Conservation (phyloP, 2,329 filamentous ascomycete genomes). For the Neofusicoccum cordaticola region DNA sequence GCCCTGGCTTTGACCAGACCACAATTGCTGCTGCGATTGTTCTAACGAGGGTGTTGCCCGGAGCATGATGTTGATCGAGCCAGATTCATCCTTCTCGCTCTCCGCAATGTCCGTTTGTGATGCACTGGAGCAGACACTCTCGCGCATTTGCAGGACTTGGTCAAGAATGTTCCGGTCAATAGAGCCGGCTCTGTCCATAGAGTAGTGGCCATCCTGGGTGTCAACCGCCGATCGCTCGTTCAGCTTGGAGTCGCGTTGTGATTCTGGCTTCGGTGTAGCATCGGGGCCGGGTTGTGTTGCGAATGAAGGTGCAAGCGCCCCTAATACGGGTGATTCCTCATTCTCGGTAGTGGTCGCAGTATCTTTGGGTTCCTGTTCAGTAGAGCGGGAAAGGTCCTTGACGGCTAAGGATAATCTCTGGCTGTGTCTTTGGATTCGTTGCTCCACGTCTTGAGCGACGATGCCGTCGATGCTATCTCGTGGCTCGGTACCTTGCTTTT, state of each 20-base stretch:
- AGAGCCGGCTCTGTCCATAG: too few species aligned
- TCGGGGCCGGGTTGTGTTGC: neutral
- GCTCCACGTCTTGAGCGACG: neutral
- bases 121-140: constrained; percentile 41
- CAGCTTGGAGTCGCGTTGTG: neutral
- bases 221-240: neutral
- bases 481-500: neutral
- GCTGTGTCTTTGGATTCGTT: neutral
- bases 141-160: constrained; percentile 50
- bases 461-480: neutral
- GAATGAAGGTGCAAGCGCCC: constrained; percentile 30
- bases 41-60: constrained; percentile 38
- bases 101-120: constrained; percentile 24
- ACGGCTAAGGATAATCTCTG: neutral
- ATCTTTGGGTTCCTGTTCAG: constrained; percentile 32
- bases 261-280: neutral
- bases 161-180: constrained; percentile 33
- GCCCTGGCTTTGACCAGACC: constrained; percentile 1
- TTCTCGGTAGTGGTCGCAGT: constrained; percentile 43
- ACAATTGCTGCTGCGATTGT: constrained; percentile 14
- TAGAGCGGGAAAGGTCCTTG: constrained; percentile 26
- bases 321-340: constrained; percentile 64
- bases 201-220: neutral
- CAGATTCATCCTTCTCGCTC: constrained; percentile 48
- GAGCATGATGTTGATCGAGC: constrained; percentile 57